Evolutionary conservation across 306 rosid species (phyloP).

Genomic region (Casuarina glauca): DNA sequence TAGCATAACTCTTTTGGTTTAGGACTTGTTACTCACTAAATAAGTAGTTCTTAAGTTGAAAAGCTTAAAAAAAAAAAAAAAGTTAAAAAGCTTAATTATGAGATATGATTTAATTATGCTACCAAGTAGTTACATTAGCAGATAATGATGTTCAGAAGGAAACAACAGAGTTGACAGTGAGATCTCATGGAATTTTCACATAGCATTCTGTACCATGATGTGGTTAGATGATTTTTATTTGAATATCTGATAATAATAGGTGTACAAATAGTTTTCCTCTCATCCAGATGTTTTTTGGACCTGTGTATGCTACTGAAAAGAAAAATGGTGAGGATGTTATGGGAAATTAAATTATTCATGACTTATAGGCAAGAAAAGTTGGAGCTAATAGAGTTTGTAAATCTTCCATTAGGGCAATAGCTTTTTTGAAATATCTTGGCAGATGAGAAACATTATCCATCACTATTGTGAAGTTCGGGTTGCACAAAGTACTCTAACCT

Average conservation of each 20-base stretch:
- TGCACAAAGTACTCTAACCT: neutral
- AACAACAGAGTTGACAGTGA: neutral
- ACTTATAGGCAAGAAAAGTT: neutral
- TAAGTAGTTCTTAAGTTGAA: neutral
- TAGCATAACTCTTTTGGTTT: neutral
- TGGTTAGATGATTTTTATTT: neutral
- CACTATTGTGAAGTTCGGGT: neutral
- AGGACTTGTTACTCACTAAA: neutral
- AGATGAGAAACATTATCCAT: neutral
- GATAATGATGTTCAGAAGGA: neutral
- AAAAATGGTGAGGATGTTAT: neutral
- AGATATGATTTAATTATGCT: neutral
- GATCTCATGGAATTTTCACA: neutral
- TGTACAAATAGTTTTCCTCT: neutral
- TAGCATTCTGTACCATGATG: neutral
- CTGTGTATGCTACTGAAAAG: neutral
- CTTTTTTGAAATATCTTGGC: neutral
- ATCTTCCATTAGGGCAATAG: neutral
- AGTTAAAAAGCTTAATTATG: neutral
- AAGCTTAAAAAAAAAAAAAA: neutral
- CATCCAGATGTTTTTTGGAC: neutral
- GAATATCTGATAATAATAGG: neutral
- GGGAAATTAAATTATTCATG: neutral
- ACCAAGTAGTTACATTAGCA: neutral
- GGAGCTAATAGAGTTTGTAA: neutral